These are phyloP conservation scores for Neonectria sp. DNA, from an alignment of 2,329 filamentous ascomycete species.

Conservation along the genomic window DNA sequence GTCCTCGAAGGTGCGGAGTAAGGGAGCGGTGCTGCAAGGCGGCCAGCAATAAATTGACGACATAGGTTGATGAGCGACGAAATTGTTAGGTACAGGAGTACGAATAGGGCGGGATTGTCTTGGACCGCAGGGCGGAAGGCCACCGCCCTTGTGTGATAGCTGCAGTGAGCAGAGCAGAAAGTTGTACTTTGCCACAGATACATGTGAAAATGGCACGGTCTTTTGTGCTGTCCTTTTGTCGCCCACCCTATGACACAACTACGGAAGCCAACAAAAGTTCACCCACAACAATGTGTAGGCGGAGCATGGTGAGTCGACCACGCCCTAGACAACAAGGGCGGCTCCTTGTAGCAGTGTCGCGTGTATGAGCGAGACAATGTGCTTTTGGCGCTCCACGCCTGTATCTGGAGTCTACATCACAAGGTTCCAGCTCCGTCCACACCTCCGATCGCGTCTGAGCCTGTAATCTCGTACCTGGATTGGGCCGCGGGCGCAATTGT, in stretches of 20 bases:
- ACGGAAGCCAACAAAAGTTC: neutral
- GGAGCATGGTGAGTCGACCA: neutral
- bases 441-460: neutral
- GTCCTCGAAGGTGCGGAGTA: slow-evolving; percentile 17
- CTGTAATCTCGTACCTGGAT: neutral
- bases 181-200: neutral
- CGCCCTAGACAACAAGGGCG: neutral
- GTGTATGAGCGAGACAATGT: neutral
- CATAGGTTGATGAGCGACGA: neutral
- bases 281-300: neutral
- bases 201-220: neutral
- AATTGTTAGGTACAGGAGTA: neutral
- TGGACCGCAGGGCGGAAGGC: neutral
- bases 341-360: neutral
- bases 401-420: neutral
- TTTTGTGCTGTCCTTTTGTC: neutral
- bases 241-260: neutral
- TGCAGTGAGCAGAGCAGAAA: neutral
- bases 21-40: slow-evolving; percentile 13
- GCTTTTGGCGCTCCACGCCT: neutral
- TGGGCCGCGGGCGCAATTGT: neutral
- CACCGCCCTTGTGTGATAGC: neutral
- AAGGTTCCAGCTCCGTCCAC: neutral
- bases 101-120: neutral
- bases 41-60: slow-evolving; percentile 2